Base-by-base conservation (phyloP, 352 stramenopile genomes). In the Phytophthora meadii region DNA sequence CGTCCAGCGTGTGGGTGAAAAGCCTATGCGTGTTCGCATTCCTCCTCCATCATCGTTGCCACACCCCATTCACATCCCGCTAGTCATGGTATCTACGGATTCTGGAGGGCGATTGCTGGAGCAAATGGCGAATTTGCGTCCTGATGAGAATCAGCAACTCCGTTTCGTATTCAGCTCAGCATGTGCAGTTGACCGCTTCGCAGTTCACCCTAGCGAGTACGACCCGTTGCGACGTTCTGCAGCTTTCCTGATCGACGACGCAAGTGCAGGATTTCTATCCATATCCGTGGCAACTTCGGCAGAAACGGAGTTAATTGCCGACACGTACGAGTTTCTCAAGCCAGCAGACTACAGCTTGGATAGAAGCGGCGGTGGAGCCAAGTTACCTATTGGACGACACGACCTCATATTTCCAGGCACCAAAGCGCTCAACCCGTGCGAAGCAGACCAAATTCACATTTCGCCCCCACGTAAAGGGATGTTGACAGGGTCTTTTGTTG, bases 1-100 rank as follows among this genome's bases (percentile, higher is more conserved):
- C 39, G 65, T 90, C 1, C 81, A 92, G 56, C 65, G 77, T 25
- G 41, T 73, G 15, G 79, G 80, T 30, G 65, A 81, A 28, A 91
- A 91, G 57, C 78, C 79, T 6, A 75, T 84, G 41, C 76, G 85
- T 27, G 72, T 93, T 39, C 65, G 67, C 11, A 57, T 90, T 37
- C 64, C 64, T 1, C 68, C 68, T n/a, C 42, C 63, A 0, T 59
- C 36, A 2, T 74, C 83, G 14, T 58, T 89, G 1, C 79, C 77
- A 12, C 76, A 74, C 34, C 59, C 74, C 7, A 81, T 91, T 24
- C 45, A 48, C 3, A 66, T 90, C 15, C 80, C 83, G 2, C 57
- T 94, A 28, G 81, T 87, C 24, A 92, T 92, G 83, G 66, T 92
- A 36, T 82, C 83, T n/a, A 72, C 58, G 19, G 76, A 87, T 60